These are phyloP conservation scores for Pythium utonaiense DNA, from an alignment of 352 stramenopile species.

Conservation along the genomic window DNA sequence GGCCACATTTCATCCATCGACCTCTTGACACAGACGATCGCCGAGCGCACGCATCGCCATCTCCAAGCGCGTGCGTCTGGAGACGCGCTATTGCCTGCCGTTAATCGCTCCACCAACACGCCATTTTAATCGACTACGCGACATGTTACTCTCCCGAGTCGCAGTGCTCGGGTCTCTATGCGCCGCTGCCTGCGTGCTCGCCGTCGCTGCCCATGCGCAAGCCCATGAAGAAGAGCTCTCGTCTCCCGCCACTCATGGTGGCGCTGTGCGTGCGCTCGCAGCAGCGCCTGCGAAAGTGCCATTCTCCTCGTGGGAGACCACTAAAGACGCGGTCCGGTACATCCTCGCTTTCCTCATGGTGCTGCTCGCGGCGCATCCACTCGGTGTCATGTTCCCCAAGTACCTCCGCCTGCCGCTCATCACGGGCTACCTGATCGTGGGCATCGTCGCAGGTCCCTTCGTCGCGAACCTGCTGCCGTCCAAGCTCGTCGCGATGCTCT, in stretches of 20 bases:
- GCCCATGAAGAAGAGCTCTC: background rate
- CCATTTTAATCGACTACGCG: too few relatives aligned
- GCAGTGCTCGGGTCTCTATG: background rate
- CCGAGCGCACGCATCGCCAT: too few relatives aligned
- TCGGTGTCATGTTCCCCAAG: slow-evolving; percentile 57
- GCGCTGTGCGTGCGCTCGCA: background rate
- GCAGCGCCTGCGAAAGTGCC: slow-evolving; percentile 8
- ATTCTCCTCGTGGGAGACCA: slow-evolving; percentile 40
- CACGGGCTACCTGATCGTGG: slow-evolving; percentile 64
- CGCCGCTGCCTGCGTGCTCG: background rate
- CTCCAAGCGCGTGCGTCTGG: too few relatives aligned
- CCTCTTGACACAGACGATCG: too few relatives aligned
- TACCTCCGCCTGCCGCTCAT: slow-evolving; percentile 64
- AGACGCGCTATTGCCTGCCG: too few relatives aligned
- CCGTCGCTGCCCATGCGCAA: background rate
- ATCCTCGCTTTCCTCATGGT: slow-evolving; percentile 55
- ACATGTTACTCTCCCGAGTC: background rate
- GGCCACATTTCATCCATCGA: too few relatives aligned
- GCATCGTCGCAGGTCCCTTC: slow-evolving; percentile 58
- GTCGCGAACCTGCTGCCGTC: slow-evolving; percentile 44
- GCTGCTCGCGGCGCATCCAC: slow-evolving; percentile 51
- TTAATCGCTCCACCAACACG: too few relatives aligned
- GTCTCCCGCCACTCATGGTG: background rate
- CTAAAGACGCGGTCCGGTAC: slow-evolving; percentile 43
- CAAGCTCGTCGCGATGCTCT: slow-evolving; percentile 39